Base-by-base conservation (phyloP, 306 rosid species). In the Amphicarpaea edgeworthii region DNA sequence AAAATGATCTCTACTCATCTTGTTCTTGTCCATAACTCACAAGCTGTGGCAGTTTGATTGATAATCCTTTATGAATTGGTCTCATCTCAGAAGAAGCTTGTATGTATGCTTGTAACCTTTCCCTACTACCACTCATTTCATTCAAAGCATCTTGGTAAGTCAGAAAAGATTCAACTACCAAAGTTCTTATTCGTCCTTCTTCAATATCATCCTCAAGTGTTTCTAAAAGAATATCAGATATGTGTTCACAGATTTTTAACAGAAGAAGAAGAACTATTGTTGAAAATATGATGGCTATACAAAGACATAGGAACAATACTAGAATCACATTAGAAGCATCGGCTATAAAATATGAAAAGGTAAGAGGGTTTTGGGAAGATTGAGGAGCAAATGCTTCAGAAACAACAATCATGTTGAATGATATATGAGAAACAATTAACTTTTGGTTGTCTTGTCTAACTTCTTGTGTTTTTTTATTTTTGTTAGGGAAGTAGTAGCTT, bases 161-260 rank as follows among this genome's bases (percentile, higher is more conserved):
- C 23, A 47, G 8, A 34, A 41, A 43, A 16, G 79, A 75, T 37
- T 58, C 54, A 62, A 62, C 41, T 14, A 34, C 53, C 4, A 6
- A 32, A 12, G 50, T 34, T 17, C 30, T 73, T 62, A 32, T 14
- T 61, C 63, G 9, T 47, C 72, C 79, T 7, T 63, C 79, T 47
- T 49, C 79, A 62, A 34, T 12, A 20, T 75, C 79, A 47, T 47
- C 72, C 49, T 62, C 79, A 47, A 75, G 40, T 75, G 53, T 49
- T 46, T 49, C 79, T 62, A 75, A 53, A 49, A 75, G 51, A 32
- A 43, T 30, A 19, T 62, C 49, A 8, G 37, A 75, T 32, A 62
- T 47, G 1, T 3, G 12, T 61, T 75, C 71, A 9, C 37, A 75
- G 4, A 20, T 12, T 20, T 62, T 61, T 0, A 62, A 12, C 34